phyloP scores from a whole-genome alignment of 257 asterid genomes.

The Penstemon eatonii region DNA sequence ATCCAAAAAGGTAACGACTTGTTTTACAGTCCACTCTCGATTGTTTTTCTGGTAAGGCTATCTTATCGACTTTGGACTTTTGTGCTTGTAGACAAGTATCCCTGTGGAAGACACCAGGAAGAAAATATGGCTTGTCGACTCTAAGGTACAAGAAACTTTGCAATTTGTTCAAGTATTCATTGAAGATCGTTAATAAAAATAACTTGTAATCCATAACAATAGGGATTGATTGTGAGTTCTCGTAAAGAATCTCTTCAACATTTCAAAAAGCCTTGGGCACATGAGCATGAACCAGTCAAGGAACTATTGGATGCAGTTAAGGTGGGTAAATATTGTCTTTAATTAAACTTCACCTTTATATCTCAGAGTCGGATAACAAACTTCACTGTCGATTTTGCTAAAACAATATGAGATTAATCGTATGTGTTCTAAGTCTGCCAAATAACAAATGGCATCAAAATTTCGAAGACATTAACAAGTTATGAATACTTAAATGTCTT shows the following conservation, averaged over 20 bases:
- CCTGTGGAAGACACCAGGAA: conserved; percentile 73
- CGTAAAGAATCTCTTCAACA: conserved; percentile 89
- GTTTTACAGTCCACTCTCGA: conserved; percentile 16
- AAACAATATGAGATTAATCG: no score
- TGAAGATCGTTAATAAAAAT: conserved; percentile 18
- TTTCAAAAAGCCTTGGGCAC: conserved; percentile 90
- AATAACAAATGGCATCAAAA: no score
- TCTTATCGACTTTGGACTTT: conserved; percentile 17
- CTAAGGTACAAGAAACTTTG: conserved; percentile 50
- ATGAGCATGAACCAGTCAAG: conserved; percentile 69
- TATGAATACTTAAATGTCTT: no score
- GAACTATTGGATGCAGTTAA: conserved; percentile 79
- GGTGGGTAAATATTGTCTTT: conserved; percentile 41
- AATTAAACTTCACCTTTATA: conserved; percentile 5
- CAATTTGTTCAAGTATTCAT: conserved; percentile 1
- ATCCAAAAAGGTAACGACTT: conserved; percentile 57
- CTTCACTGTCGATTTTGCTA: conserved; percentile 9
- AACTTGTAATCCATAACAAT: conserved; percentile 20
- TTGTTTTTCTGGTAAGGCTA: conserved; percentile 17
- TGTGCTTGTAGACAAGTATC: conserved; percentile 46
- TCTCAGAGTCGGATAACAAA: conserved; percentile 8
- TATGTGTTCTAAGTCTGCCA: no score
- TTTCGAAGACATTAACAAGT: no score
- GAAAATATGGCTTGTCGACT: conserved; percentile 93
- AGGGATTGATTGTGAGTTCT: conserved; percentile 78